phyloP scores from a whole-genome alignment of 345 rosid species.

The Clausena lansium region DNA sequence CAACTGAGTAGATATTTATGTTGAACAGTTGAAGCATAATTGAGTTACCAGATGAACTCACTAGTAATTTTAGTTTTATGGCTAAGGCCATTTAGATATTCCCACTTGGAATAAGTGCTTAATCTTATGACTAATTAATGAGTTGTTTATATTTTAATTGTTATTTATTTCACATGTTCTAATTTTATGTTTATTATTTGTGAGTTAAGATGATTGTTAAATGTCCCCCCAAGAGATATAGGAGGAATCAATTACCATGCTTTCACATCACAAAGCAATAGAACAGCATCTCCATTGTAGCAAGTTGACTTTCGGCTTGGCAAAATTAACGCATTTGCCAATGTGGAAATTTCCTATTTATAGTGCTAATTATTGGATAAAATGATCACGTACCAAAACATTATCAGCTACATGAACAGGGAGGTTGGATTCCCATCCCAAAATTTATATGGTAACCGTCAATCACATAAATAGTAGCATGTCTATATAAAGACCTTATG shows the following conservation, averaged over 20 bases:
- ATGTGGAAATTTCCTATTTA: constrained; percentile 30
- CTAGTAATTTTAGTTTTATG: not conserved
- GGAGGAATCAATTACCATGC: not conserved
- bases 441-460: too few relatives aligned
- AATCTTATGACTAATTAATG: not conserved
- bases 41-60: not conserved
- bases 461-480: not conserved
- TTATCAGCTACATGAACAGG: too few relatives aligned
- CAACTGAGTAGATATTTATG: too few relatives aligned
- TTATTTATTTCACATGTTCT: not conserved
- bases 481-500: not conserved
- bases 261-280: constrained; percentile 23
- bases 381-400: not conserved
- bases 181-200: not conserved
- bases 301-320: constrained; percentile 17
- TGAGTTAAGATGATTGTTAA: too few relatives aligned
- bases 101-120: not conserved
- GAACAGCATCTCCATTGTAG: constrained; percentile 1
- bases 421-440: not conserved
- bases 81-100: not conserved
- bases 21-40: not conserved
- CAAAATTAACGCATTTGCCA: constrained; percentile 14
- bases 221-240: too few relatives aligned
- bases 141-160: too few relatives aligned
- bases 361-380: constrained; percentile 9